Evolutionary conservation across 257 asterid species (phyloP).

Genomic region (Solanum chaucha): DNA sequence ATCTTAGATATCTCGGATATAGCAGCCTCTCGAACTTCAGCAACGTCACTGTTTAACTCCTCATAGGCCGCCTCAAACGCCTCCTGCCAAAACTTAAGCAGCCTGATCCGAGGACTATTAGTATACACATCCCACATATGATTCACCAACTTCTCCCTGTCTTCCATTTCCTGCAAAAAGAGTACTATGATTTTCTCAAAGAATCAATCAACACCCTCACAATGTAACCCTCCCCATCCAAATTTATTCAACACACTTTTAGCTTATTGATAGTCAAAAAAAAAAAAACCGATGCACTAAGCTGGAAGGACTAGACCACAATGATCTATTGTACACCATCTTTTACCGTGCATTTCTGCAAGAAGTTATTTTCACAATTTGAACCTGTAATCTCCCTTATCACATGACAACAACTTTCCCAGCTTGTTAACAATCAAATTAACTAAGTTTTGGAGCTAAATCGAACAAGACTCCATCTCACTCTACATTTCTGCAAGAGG

Average conservation of each 20-base stretch:
- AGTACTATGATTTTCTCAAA: neutral
- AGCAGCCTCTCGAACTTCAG: constrained; percentile 56
- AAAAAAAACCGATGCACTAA: neutral
- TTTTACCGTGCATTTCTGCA: neutral
- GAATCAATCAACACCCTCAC: neutral
- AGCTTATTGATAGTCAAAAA: neutral
- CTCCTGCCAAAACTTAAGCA: constrained; percentile 78
- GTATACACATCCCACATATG: constrained; percentile 93
- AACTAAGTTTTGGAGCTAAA: neutral
- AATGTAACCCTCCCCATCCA: neutral
- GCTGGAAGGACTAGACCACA: neutral
- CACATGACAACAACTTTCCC: neutral
- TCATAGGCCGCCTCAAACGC: constrained; percentile 90
- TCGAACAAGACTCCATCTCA: neutral
- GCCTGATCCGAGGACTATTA: constrained; percentile 49
- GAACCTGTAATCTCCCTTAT: neutral
- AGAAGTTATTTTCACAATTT: neutral
- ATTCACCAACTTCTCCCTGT: constrained; percentile 83
- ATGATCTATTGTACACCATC: neutral
- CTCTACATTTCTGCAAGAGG: neutral
- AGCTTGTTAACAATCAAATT: neutral
- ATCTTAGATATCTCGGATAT: constrained; percentile 79
- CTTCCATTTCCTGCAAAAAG: constrained; percentile 70
- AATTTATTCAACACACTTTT: neutral
- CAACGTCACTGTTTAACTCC: constrained; percentile 59